A percentile compares a stretch with the other conserved stretches of the same genome.
Evolutionary conservation across 2,329 filamentous ascomycete genomes (phyloP).

Genomic region (Aphanoascus verrucosus): DNA sequence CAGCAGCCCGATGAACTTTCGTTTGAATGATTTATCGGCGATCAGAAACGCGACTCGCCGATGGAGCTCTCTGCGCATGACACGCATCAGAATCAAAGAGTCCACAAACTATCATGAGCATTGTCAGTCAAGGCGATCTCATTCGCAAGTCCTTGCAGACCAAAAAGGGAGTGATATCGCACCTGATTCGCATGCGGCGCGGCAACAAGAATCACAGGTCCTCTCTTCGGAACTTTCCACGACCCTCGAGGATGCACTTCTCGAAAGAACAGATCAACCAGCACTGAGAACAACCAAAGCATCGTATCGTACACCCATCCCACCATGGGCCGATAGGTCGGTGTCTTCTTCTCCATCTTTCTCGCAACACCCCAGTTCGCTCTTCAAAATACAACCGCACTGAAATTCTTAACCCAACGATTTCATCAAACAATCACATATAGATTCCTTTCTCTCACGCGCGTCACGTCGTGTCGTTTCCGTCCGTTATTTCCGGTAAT

Average conservation of each 20-base stretch:
- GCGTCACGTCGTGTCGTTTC: not conserved
- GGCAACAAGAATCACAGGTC: constrained; percentile 88
- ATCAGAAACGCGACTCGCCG: constrained; percentile 87
- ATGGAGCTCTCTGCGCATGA: constrained; percentile 72
- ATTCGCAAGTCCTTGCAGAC: not conserved
- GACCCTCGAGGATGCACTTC: constrained; percentile 91
- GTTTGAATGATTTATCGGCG: constrained; percentile 87
- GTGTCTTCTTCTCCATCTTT: constrained; percentile 28
- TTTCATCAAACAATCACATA: not conserved
- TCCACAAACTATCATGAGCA: constrained; percentile 67
- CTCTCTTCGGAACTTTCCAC: constrained; percentile 83
- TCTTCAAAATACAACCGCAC: not conserved
- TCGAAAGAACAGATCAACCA: constrained; percentile 94
- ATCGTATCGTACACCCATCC: constrained; percentile 43
- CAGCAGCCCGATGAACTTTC: constrained; percentile 76
- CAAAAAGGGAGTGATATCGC: constrained; percentile 22
- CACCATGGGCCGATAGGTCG: constrained; percentile 35
- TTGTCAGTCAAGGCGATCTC: not conserved
- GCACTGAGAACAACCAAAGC: constrained; percentile 47
- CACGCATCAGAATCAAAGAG: constrained; percentile 83
- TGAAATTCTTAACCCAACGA: not conserved
- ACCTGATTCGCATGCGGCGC: constrained; percentile 95
- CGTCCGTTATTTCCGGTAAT: constrained; percentile 1
- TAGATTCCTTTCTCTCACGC: not conserved
- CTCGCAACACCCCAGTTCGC: not conserved